These are phyloP conservation scores for Durusdinium trenchii DNA, from an alignment of 73 alveolate genomes.

Conservation along the genomic window DNA sequence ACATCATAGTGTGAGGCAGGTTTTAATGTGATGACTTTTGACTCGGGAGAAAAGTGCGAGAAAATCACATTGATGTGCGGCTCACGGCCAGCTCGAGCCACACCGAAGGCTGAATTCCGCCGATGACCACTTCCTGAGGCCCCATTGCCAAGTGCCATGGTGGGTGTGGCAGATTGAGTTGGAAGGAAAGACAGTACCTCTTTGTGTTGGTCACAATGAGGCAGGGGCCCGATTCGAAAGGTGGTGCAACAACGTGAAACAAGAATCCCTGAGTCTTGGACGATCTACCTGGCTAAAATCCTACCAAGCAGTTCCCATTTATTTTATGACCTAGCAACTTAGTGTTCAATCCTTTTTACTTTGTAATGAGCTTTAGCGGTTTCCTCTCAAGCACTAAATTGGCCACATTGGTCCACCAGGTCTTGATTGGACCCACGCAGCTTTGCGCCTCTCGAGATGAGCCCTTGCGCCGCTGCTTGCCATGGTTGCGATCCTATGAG, in stretches of 20 bases:
- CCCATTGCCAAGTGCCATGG: conserved; percentile 34
- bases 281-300: not conserved
- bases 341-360: not conserved
- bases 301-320: not conserved
- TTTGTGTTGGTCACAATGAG: conserved; percentile 6
- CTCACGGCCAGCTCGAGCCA: too few relatives aligned
- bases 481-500: conserved; percentile 51
- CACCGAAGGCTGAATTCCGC: too few relatives aligned
- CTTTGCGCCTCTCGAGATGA: conserved; percentile 5
- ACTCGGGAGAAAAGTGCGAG: too few relatives aligned
- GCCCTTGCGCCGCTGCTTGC: conserved; percentile 13
- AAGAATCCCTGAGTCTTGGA: not conserved
- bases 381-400: not conserved
- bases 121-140: conserved; percentile 18
- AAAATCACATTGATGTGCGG: too few relatives aligned
- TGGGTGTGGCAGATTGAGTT: conserved; percentile 42
- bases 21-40: too few relatives aligned
- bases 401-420: not conserved
- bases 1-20: too few relatives aligned
- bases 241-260: not conserved
- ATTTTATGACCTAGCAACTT: not conserved
- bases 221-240: not conserved
- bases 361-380: not conserved
- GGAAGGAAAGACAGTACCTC: not conserved
- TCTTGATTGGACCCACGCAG: not conserved